Percentiles rank a stretch among this genome's conserved stretches.
Evolutionary conservation across 2,329 filamentous ascomycete species (phyloP).

Genomic region (Sphaerulina musiva): DNA sequence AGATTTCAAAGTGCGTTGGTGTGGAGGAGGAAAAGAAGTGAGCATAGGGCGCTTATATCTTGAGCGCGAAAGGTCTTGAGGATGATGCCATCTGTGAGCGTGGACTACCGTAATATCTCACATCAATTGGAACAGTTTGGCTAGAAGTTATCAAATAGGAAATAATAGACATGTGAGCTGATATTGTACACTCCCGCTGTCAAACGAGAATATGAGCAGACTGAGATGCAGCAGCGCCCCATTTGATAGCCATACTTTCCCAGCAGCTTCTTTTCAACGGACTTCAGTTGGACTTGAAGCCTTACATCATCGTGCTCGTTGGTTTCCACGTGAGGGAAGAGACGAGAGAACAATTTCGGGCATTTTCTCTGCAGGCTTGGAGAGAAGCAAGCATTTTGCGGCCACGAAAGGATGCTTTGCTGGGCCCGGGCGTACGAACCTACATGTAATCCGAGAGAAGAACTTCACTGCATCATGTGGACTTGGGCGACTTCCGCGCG

Average conservation of each 20-base stretch:
- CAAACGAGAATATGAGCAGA: not conserved
- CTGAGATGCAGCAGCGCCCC: not conserved
- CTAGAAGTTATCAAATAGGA: not conserved
- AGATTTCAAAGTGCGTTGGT: slow-evolving; percentile 55
- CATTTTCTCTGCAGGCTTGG: not conserved
- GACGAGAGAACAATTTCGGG: not conserved
- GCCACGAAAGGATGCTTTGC: not conserved
- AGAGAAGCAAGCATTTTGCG: not conserved
- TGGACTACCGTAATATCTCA: too few relatives aligned
- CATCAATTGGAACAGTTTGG: too few relatives aligned
- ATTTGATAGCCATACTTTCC: not conserved
- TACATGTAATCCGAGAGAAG: too few relatives aligned
- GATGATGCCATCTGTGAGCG: not conserved
- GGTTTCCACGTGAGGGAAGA: not conserved
- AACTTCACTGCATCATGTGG: too few relatives aligned
- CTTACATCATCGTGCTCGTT: not conserved
- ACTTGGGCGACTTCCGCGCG: too few relatives aligned
- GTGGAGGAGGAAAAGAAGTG: slow-evolving; percentile 15
- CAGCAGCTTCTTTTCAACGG: not conserved
- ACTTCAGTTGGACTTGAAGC: not conserved
- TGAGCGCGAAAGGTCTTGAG: not conserved
- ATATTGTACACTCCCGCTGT: not conserved
- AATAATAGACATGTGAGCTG: not conserved
- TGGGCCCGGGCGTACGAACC: not conserved
- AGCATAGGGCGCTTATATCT: not conserved